Conservation (phyloP, 2,329 filamentous ascomycete species). For the Aspergillus fischeri region DNA sequence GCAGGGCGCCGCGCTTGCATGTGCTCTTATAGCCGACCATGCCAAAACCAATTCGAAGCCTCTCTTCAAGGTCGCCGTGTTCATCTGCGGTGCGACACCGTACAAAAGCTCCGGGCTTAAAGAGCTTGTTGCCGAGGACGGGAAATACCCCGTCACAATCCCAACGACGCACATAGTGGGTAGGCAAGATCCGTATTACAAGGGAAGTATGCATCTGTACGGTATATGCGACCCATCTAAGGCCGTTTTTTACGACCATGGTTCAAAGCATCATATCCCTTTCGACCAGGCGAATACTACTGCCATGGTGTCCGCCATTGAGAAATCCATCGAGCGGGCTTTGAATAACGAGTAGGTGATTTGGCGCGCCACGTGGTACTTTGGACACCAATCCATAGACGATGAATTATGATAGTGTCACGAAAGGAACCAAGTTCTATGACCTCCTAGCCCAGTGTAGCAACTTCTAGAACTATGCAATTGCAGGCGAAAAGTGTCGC, state of each 20-base stretch:
- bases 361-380: neutral
- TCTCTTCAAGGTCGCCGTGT: slow-evolving; percentile 28
- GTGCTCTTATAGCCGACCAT: slow-evolving; percentile 21
- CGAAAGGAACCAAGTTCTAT: neutral
- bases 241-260: slow-evolving; percentile 34
- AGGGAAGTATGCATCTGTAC: slow-evolving; percentile 27
- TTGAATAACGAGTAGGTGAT: slow-evolving; percentile 5
- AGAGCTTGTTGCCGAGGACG: slow-evolving; percentile 9
- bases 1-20: slow-evolving; percentile 29
- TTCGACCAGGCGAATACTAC: slow-evolving; percentile 29
- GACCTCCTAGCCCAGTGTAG: neutral
- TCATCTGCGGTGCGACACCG: slow-evolving; percentile 26
- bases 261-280: slow-evolving; percentile 30
- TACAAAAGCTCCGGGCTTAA: slow-evolving; percentile 21
- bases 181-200: slow-evolving; percentile 29
- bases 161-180: slow-evolving; percentile 40
- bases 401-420: neutral
- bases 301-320: slow-evolving; percentile 23
- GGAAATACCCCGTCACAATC: slow-evolving; percentile 25
- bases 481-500: neutral
- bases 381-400: neutral
- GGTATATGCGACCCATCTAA: slow-evolving; percentile 30
- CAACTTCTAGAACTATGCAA: neutral
- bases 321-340: slow-evolving; percentile 23
- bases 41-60: slow-evolving; percentile 18